Percentiles rank a stretch among this genome's conserved stretches.
phyloP scores from a whole-genome alignment of 179 eudicot genomes.

The Beta corolliflora region DNA sequence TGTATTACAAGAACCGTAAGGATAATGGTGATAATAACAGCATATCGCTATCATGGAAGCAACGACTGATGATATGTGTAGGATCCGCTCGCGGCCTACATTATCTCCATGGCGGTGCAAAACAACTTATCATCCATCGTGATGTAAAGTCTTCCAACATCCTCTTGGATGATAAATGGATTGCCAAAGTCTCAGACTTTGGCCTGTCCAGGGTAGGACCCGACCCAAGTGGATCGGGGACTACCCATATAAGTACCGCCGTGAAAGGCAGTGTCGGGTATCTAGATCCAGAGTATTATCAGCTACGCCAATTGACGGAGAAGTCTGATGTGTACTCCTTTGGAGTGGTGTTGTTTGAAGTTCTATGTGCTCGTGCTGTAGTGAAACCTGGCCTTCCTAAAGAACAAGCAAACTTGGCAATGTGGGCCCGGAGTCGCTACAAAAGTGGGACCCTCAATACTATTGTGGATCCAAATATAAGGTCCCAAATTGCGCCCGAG shows the following conservation, averaged over 20 bases:
- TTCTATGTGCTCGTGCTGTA: slow-evolving; percentile 37
- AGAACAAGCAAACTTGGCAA: slow-evolving; percentile 37
- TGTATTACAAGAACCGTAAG: background rate
- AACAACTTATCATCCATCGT: slow-evolving; percentile 37
- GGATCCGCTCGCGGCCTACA: slow-evolving; percentile 41
- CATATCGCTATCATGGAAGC: slow-evolving; percentile 36
- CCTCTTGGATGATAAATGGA: slow-evolving; percentile 37
- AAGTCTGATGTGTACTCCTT: slow-evolving; percentile 46
- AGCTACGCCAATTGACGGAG: slow-evolving; percentile 20
- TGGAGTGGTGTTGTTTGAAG: slow-evolving; percentile 45
- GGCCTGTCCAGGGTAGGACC: slow-evolving; percentile 45
- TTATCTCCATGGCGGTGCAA: slow-evolving; percentile 37
- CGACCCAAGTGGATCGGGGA: background rate
- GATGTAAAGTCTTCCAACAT: slow-evolving; percentile 46
- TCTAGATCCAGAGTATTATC: slow-evolving; percentile 36
- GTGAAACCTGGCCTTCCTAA: slow-evolving; percentile 21
- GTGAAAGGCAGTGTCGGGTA: slow-evolving; percentile 41
- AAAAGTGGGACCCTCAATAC: slow-evolving; percentile 31
- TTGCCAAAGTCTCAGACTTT: slow-evolving; percentile 44
- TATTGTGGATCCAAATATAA: slow-evolving; percentile 37
- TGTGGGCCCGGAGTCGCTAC: slow-evolving; percentile 31
- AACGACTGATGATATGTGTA: slow-evolving; percentile 32
- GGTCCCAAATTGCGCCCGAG: slow-evolving; percentile 45
- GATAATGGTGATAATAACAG: background rate
- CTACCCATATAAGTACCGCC: slow-evolving; percentile 37